These are phyloP conservation scores for Yamadazyma takamatsuzukensis DNA, from an alignment of 805 yeast genomes.

Conservation along the genomic window DNA sequence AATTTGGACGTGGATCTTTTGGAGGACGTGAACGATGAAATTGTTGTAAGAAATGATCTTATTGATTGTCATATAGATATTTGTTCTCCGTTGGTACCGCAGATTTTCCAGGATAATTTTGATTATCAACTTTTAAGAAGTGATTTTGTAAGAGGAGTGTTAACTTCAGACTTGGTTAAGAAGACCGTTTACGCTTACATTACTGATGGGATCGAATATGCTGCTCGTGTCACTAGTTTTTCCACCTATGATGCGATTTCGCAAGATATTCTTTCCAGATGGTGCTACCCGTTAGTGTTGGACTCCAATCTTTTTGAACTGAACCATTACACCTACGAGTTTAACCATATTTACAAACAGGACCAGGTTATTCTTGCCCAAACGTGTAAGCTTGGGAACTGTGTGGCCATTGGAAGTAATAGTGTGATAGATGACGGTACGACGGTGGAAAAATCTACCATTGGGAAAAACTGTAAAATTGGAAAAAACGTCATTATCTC, in stretches of 20 bases:
- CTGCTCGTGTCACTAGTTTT: constrained; percentile 94
- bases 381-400: constrained; percentile 77
- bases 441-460: constrained; percentile 60
- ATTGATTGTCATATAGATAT: constrained; percentile 97
- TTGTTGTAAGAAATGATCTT: constrained; percentile 82
- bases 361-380: constrained; percentile 86
- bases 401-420: constrained; percentile 78
- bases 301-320: constrained; percentile 72
- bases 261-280: constrained; percentile 85
- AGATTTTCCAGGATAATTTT: constrained; percentile 92
- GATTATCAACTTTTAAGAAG: constrained; percentile 84
- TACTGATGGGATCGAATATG: constrained; percentile 69
- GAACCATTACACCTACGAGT: constrained; percentile 75
- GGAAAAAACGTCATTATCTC: constrained; percentile 71
- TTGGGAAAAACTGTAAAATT: constrained; percentile 83
- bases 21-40: constrained; percentile 66
- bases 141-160: constrained; percentile 88
- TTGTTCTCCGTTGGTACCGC: constrained; percentile 92
- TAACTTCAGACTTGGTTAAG: constrained; percentile 84
- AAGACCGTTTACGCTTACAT: constrained; percentile 89
- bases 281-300: constrained; percentile 89
- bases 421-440: constrained; percentile 77
- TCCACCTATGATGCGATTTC: constrained; percentile 89
- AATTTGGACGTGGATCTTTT: constrained; percentile 81
- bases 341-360: constrained; percentile 87